Evolutionary conservation across 371 early-diverging fungal genomes (phyloP).

Genomic region (Capillidium heterosporum): DNA sequence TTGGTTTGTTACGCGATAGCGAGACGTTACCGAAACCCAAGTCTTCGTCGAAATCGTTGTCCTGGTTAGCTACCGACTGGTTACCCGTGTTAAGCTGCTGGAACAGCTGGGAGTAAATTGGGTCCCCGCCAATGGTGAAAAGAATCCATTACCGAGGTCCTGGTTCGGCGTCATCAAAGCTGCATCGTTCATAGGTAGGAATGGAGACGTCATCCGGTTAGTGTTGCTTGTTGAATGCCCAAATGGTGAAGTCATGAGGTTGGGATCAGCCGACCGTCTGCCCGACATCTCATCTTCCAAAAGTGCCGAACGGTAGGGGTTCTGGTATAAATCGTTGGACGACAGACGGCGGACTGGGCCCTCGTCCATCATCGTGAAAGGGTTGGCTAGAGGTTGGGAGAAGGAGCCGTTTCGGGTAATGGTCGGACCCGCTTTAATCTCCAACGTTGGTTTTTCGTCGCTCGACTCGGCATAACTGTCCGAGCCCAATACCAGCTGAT

Average conservation of each 20-base stretch:
- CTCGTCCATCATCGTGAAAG: neutral
- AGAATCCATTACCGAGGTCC: neutral
- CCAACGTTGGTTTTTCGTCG: neutral
- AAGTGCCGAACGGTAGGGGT: neutral
- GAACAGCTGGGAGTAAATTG: too few relatives aligned
- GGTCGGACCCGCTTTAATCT: constrained; percentile 7
- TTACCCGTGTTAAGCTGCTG: neutral
- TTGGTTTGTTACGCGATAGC: too few relatives aligned
- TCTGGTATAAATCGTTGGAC: neutral
- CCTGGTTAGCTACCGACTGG: too few relatives aligned
- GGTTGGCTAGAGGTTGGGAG: constrained; percentile 6
- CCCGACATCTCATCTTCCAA: neutral
- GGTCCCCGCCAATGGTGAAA: neutral
- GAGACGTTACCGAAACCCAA: constrained; percentile 37
- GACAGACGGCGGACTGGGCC: neutral
- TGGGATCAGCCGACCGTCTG: constrained; percentile 3
- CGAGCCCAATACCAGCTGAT: constrained; percentile 48
- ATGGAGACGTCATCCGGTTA: neutral
- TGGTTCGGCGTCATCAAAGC: too few relatives aligned
- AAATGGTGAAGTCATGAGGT: constrained; percentile 8
- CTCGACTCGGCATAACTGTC: constrained; percentile 13
- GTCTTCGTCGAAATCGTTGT: constrained; percentile 21
- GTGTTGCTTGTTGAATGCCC: neutral
- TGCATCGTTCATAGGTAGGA: too few relatives aligned
- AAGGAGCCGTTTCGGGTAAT: neutral